Conservation (phyloP, 2,329 filamentous ascomycete genomes). For the Rosellinia necatrix region DNA sequence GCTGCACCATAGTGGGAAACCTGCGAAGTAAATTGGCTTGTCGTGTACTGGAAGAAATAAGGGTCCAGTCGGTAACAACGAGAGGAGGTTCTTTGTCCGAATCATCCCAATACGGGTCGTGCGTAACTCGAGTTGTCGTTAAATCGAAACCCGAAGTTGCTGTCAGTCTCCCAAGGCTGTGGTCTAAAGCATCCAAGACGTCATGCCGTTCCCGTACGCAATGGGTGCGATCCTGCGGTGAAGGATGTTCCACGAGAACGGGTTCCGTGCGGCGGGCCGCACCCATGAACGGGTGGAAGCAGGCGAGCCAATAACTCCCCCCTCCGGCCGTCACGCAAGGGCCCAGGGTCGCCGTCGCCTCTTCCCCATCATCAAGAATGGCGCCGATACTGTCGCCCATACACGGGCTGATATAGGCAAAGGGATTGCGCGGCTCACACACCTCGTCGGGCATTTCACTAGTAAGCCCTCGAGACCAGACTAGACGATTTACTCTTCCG, state of each 20-base stretch:
- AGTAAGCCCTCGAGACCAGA: constrained; percentile 48
- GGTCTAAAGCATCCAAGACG: constrained; percentile 38
- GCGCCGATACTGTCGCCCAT: constrained; percentile 54
- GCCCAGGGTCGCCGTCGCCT: constrained; percentile 49
- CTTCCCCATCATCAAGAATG: constrained; percentile 36
- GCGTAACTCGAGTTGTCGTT: constrained; percentile 49
- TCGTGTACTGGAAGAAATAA: constrained; percentile 43
- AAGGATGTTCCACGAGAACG: constrained; percentile 48
- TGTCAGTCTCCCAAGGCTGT: constrained; percentile 43
- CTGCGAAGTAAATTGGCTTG: constrained; percentile 49
- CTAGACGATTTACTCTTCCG: constrained; percentile 45
- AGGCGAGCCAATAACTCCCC: constrained; percentile 48
- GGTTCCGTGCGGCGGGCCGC: constrained; percentile 37
- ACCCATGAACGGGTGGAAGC: constrained; percentile 51
- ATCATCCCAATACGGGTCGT: constrained; percentile 52
- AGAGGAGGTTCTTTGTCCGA: constrained; percentile 46
- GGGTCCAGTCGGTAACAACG: constrained; percentile 51
- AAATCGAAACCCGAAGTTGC: constrained; percentile 50
- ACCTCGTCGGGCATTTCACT: constrained; percentile 47
- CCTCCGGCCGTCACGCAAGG: constrained; percentile 47
- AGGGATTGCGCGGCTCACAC: constrained; percentile 49
- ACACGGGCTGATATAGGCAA: constrained; percentile 47
- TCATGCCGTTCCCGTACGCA: constrained; percentile 47
- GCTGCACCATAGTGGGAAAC: constrained; percentile 45
- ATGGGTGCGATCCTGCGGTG: constrained; percentile 44